These are phyloP conservation scores for Rhizopogon vinicolor DNA, from an alignment of 768 basidiomycete species.

Conservation along the genomic window DNA sequence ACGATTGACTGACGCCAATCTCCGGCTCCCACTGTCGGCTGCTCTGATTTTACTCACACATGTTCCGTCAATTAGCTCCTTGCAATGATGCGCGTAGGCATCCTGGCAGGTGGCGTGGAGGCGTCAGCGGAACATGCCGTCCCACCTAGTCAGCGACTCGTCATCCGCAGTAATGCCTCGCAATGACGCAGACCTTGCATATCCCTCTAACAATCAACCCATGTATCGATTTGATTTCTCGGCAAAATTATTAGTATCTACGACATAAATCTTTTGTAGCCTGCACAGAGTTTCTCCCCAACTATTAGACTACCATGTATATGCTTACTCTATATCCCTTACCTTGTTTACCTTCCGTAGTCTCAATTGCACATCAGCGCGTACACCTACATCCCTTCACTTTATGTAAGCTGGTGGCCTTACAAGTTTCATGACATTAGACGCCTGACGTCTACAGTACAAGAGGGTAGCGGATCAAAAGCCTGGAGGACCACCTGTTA, in stretches of 20 bases:
- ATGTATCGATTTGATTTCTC: not conserved
- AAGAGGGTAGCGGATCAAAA: too few species aligned
- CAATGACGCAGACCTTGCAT: not conserved
- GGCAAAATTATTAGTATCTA: not conserved
- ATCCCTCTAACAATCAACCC: not conserved
- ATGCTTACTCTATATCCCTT: not conserved
- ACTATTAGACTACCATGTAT: not conserved
- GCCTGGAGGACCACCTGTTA: too few species aligned
- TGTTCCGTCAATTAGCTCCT: slow-evolving; percentile 39
- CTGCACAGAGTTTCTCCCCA: not conserved
- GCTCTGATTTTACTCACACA: not conserved
- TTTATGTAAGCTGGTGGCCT: too few species aligned
- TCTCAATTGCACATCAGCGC: not conserved
- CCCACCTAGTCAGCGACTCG: slow-evolving; percentile 41
- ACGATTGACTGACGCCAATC: not conserved
- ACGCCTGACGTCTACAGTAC: too few species aligned
- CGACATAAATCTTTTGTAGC: not conserved
- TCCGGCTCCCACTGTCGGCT: not conserved
- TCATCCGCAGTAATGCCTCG: slow-evolving; percentile 17
- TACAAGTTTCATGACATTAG: too few species aligned
- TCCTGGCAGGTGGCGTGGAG: slow-evolving; percentile 62
- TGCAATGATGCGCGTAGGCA: slow-evolving; percentile 73
- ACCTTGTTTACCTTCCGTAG: not conserved
- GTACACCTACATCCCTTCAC: too few species aligned
- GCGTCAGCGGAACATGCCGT: slow-evolving; percentile 37